phyloP scores from a whole-genome alignment of 306 rosid species.

The Dalbergia cochinchinensis region DNA sequence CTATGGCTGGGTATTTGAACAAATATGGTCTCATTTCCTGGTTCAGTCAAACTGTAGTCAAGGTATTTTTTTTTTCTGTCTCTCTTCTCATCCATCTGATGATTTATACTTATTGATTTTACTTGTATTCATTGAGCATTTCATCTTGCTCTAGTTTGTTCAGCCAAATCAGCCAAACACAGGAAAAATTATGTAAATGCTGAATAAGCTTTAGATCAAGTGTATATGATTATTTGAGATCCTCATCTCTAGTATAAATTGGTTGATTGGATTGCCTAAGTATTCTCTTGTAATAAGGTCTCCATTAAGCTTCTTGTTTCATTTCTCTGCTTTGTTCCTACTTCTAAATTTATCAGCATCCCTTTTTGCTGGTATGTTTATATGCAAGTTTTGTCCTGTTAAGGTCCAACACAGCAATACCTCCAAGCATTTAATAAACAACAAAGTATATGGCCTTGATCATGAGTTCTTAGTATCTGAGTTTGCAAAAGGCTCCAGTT shows the following conservation, averaged over 20 bases:
- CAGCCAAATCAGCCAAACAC: slow-evolving; percentile 10
- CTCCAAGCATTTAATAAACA: neutral
- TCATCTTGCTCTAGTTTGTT: slow-evolving; percentile 28
- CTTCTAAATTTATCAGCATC: slow-evolving; percentile 3
- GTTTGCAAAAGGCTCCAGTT: neutral
- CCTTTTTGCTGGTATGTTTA: neutral
- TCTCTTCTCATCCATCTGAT: neutral
- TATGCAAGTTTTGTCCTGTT: slow-evolving; percentile 7
- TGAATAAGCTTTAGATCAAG: neutral
- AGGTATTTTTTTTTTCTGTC: slow-evolving; percentile 71
- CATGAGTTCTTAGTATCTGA: neutral
- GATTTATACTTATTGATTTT: too few relatives aligned
- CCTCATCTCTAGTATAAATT: slow-evolving; percentile 10
- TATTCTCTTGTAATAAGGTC: slow-evolving; percentile 25
- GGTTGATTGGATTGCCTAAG: slow-evolving; percentile 16
- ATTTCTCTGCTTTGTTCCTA: slow-evolving; percentile 26
- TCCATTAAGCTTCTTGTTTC: slow-evolving; percentile 30
- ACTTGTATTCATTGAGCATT: slow-evolving; percentile 16
- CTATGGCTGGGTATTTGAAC: slow-evolving; percentile 99
- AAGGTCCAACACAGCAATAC: neutral
- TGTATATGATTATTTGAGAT: slow-evolving; percentile 20
- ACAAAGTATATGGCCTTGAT: neutral
- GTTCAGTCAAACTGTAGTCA: slow-evolving; percentile 95
- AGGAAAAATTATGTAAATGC: slow-evolving; percentile 12
- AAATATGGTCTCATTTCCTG: slow-evolving; percentile 98